These are phyloP conservation scores for Venturia nashicola DNA, from an alignment of 2,329 filamentous ascomycete genomes.

Conservation along the genomic window DNA sequence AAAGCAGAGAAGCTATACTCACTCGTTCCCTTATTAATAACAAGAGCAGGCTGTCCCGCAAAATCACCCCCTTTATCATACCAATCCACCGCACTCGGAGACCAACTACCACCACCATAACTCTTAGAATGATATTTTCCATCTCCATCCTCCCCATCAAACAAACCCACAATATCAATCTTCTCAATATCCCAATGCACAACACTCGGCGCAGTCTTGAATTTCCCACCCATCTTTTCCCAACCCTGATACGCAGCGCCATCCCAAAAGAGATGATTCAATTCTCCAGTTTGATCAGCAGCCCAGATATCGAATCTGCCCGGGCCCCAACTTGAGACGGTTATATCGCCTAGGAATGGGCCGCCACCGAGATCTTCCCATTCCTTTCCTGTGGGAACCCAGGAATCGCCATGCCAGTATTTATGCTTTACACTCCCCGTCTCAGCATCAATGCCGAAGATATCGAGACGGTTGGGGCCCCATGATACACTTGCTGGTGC, in stretches of 20 bases:
- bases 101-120: neutral
- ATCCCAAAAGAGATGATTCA: neutral
- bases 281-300: neutral
- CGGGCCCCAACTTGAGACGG: neutral
- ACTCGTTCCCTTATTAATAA: neutral
- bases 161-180: neutral
- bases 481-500: conserved; percentile 1
- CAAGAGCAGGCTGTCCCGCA: neutral
- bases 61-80: neutral
- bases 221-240: conserved; percentile 2
- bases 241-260: neutral
- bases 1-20: neutral
- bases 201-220: neutral
- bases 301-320: neutral
- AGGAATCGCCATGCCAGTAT: neutral
- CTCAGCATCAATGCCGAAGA: conserved; percentile 1
- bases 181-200: neutral
- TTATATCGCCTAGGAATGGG: neutral
- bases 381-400: neutral
- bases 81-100: neutral
- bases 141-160: neutral
- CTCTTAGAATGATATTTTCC: neutral
- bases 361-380: neutral
- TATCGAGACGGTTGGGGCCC: conserved; percentile 1
- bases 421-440: neutral